Percentiles rank a stretch among this genome's conserved stretches.
These are phyloP conservation scores for Coccomyxa sp. DNA, from an alignment of 139 green algal genomes.

Conservation along the genomic window DNA sequence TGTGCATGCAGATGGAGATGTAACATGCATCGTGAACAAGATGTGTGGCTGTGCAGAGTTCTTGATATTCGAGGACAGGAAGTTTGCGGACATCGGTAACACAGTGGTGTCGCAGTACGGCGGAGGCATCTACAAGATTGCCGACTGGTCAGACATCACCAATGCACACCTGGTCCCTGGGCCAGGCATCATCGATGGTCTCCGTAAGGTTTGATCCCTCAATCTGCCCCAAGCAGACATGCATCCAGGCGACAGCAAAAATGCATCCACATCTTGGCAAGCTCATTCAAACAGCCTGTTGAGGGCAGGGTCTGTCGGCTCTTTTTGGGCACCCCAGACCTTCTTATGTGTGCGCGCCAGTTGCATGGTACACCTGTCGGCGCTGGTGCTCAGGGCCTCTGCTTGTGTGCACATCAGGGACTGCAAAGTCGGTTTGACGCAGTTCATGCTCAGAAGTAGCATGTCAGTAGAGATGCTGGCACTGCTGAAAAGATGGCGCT, in stretches of 20 bases:
- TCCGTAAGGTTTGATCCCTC: constrained; percentile 70
- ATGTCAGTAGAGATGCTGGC: not conserved
- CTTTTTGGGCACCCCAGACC: too few species aligned
- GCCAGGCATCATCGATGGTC: constrained; percentile 94
- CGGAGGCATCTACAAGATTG: constrained; percentile 83
- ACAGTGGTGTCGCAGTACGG: constrained; percentile 90
- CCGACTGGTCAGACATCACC: constrained; percentile 96
- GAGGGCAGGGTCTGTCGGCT: too few species aligned
- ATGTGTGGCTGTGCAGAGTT: constrained; percentile 69
- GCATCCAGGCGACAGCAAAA: not conserved
- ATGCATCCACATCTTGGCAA: too few species aligned
- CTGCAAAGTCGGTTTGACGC: not conserved
- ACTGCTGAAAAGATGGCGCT: too few species aligned
- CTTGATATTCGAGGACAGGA: constrained; percentile 99
- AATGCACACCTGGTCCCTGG: constrained; percentile 96
- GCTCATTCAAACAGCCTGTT: too few species aligned
- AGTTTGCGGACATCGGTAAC: constrained; percentile 99
- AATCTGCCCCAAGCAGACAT: constrained; percentile 29
- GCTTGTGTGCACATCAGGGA: too few species aligned
- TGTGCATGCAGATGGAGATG: too few species aligned
- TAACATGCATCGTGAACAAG: too few species aligned
- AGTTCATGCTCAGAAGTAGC: not conserved
- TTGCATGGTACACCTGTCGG: too few species aligned
- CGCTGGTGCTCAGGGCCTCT: too few species aligned
- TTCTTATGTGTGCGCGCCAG: too few species aligned